Evolutionary conservation across 2,329 filamentous ascomycete genomes (phyloP).

Genomic region (Stachybotrys elegans): DNA sequence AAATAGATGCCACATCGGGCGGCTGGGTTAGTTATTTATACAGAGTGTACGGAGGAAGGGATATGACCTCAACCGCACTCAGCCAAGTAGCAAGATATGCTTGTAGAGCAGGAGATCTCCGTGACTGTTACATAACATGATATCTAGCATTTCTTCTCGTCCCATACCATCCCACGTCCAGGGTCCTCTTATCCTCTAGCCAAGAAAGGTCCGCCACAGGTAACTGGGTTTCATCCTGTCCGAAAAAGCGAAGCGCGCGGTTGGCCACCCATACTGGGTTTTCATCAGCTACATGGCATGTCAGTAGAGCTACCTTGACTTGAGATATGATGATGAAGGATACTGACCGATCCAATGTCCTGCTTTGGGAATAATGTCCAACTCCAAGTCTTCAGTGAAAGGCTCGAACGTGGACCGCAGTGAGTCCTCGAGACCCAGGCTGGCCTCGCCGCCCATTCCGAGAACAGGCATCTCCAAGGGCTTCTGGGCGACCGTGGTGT

Average conservation of each 20-base stretch:
- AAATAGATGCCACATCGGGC: no score
- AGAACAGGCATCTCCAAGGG: conserved; percentile 13
- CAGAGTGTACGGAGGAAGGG: no score
- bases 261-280: conserved; percentile 16
- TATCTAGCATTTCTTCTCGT: conserved; percentile 9
- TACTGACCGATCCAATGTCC: conserved; percentile 22
- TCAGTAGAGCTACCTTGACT: background rate
- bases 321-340: background rate
- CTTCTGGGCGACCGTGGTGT: conserved; percentile 13
- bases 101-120: no score
- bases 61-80: no score
- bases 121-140: no score
- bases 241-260: conserved; percentile 13
- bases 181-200: conserved; percentile 12
- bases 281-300: conserved; percentile 15
- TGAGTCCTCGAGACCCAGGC: conserved; percentile 9
- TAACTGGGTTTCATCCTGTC: conserved; percentile 3
- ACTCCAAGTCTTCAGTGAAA: conserved; percentile 9
- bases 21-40: no score
- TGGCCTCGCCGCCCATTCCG: conserved; percentile 21
- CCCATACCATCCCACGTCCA: conserved; percentile 13
- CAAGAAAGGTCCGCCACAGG: conserved; percentile 11
- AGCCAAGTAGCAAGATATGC: no score
- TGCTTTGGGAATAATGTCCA: conserved; percentile 18
- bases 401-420: conserved; percentile 7